Conservation (phyloP, 345 rosid genomes). For the Triadica sebifera region DNA sequence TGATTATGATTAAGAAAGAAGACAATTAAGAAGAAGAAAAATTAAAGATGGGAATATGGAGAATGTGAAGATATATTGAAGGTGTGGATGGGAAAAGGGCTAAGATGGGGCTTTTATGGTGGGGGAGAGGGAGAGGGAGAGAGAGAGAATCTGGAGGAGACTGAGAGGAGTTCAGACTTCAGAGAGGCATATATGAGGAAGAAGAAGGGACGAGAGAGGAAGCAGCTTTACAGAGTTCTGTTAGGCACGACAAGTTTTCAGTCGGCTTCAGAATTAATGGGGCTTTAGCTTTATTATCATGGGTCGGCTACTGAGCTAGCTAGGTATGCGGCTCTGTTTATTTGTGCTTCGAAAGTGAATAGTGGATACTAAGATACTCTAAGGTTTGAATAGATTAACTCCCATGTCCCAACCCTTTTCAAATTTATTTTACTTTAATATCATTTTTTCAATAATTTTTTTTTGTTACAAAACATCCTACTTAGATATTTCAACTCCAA, state of each 20-base stretch:
- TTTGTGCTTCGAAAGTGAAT: background rate
- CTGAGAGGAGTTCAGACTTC: conserved; percentile 28
- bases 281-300: background rate
- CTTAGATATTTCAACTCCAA: too few relatives aligned
- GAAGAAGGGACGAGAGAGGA: background rate
- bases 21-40: conserved; percentile 10
- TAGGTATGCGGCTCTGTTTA: conserved; percentile 23
- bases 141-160: conserved; percentile 28
- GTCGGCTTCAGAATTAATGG: conserved; percentile 37
- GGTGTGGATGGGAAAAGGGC: too few relatives aligned
- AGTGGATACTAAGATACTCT: background rate
- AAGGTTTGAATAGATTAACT: too few relatives aligned
- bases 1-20: background rate
- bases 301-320: conserved; percentile 17
- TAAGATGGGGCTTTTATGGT: conserved; percentile 15
- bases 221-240: conserved; percentile 52
- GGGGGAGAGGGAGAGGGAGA: conserved; percentile 27
- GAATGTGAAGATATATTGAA: background rate
- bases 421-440: background rate
- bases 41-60: background rate
- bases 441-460: background rate
- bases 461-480: too few relatives aligned
- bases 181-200: conserved; percentile 40
- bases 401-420: too few relatives aligned
- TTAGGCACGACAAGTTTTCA: conserved; percentile 42